Evolutionary conservation across 441 rosid genomes (phyloP).

Genomic region (Erodium texanum): DNA sequence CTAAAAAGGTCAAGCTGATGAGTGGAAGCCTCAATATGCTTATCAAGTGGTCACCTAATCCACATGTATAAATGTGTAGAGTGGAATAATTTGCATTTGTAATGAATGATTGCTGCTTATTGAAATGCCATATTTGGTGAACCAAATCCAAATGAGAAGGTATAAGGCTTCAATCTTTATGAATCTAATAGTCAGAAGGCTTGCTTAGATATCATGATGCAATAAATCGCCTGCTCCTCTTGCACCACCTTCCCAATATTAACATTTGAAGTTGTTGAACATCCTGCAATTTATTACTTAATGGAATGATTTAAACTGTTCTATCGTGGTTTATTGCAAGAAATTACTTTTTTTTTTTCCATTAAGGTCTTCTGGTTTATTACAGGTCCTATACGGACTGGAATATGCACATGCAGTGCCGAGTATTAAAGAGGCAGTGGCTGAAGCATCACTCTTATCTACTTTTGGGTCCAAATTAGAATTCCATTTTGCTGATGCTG

Average conservation of each 20-base stretch:
- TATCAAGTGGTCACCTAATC: too few relatives aligned
- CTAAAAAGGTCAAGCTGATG: too few relatives aligned
- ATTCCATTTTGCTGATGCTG: slow-evolving; percentile 44
- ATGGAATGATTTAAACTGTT: background rate
- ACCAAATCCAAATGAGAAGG: background rate
- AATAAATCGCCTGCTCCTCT: background rate
- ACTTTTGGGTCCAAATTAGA: slow-evolving; percentile 20
- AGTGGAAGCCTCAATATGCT: too few relatives aligned
- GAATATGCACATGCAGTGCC: slow-evolving; percentile 65
- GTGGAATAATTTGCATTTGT: background rate
- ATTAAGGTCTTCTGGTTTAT: background rate
- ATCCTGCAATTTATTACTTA: background rate
- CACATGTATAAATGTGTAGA: background rate
- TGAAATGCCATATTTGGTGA: background rate
- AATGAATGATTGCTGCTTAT: background rate
- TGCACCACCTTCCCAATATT: background rate
- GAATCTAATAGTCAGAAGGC: background rate
- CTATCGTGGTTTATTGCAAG: background rate
- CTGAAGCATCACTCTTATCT: slow-evolving; percentile 24
- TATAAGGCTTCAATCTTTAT: background rate
- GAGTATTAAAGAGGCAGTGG: slow-evolving; percentile 34
- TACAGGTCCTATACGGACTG: slow-evolving; percentile 77
- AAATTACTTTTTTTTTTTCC: background rate
- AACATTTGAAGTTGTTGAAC: background rate
- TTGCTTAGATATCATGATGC: background rate